A percentile compares a stretch with the other conserved stretches of the same genome.
phyloP scores from a whole-genome alignment of 2,329 filamentous ascomycete species.

The Fusarium nelsonii region DNA sequence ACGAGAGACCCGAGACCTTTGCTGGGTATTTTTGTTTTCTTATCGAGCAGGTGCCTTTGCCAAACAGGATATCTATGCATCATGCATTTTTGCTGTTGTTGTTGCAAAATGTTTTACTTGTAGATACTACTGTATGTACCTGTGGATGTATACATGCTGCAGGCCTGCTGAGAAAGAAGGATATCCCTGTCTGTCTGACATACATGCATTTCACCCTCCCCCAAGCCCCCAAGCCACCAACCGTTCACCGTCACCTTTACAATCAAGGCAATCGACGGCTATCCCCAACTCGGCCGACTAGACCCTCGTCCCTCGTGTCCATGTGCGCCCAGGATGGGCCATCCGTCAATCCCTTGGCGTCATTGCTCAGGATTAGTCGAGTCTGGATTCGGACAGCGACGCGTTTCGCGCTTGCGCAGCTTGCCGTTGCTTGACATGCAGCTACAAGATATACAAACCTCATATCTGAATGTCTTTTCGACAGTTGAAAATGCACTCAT shows the following conservation, averaged over 20 bases:
- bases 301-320: constrained; percentile 36
- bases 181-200: constrained; percentile 38
- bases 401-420: constrained; percentile 43
- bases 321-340: constrained; percentile 39
- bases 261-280: constrained; percentile 46
- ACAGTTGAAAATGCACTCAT: constrained; percentile 24
- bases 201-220: constrained; percentile 13
- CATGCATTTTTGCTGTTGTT: constrained; percentile 10
- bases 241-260: constrained; percentile 37
- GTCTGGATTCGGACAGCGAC: constrained; percentile 34
- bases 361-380: constrained; percentile 28
- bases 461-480: background rate
- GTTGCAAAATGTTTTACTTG: background rate
- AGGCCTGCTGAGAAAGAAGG: background rate
- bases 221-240: constrained; percentile 43
- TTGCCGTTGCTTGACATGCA: constrained; percentile 22
- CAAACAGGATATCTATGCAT: constrained; percentile 14
- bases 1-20: constrained; percentile 8
- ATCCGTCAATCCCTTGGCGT: constrained; percentile 29
- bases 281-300: constrained; percentile 39
- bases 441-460: background rate
- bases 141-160: background rate
- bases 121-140: background rate
- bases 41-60: background rate
- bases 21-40: background rate